These are phyloP conservation scores for Phytomonas francai DNA, from an alignment of 208 protist genomes.

Conservation along the genomic window DNA sequence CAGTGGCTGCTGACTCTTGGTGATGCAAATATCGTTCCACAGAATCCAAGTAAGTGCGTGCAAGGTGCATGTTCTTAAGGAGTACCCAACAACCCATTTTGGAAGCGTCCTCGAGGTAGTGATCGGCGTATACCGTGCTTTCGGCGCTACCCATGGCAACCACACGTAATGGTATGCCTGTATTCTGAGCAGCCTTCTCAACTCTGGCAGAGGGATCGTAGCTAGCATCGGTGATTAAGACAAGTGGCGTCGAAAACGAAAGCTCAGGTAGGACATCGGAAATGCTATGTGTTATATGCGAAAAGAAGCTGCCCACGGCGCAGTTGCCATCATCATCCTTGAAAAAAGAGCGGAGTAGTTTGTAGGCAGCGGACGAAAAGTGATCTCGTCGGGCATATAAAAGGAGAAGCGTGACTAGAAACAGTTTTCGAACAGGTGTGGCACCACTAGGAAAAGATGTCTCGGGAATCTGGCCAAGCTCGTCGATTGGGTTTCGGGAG, in stretches of 20 bases:
- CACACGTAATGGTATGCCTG: slow-evolving; percentile 33
- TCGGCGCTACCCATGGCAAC: slow-evolving; percentile 96
- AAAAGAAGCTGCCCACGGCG: slow-evolving; percentile 35
- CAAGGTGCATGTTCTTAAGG: slow-evolving; percentile 98
- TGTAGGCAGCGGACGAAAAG: slow-evolving; percentile 50
- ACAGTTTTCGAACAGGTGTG: slow-evolving; percentile 34
- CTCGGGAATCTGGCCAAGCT: slow-evolving; percentile 28
- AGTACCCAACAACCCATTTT: slow-evolving; percentile 93
- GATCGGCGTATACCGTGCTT: slow-evolving; percentile 88
- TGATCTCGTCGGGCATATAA: slow-evolving; percentile 70
- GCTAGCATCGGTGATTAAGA: slow-evolving; percentile 86
- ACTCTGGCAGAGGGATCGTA: slow-evolving; percentile 92
- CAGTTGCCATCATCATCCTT: slow-evolving; percentile 16
- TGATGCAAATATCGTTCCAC: slow-evolving; percentile 96
- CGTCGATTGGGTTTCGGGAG: slow-evolving; percentile 26
- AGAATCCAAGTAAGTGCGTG: slow-evolving; percentile 87
- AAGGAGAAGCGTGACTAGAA: slow-evolving; percentile 56
- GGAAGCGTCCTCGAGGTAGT: slow-evolving; percentile 79
- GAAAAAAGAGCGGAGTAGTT: slow-evolving; percentile 68
- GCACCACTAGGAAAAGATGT: slow-evolving; percentile 24
- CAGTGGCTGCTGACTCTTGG: slow-evolving; percentile 22
- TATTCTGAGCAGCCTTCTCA: slow-evolving; percentile 71
- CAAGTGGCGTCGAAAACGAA: slow-evolving; percentile 54
- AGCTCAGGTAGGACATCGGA: slow-evolving; percentile 50
- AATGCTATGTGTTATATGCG: slow-evolving; percentile 32